Evolutionary conservation across 345 rosid genomes (phyloP), one percentile per base, ranked within the genome.

Genomic region (Erucastrum elatum): DNA sequence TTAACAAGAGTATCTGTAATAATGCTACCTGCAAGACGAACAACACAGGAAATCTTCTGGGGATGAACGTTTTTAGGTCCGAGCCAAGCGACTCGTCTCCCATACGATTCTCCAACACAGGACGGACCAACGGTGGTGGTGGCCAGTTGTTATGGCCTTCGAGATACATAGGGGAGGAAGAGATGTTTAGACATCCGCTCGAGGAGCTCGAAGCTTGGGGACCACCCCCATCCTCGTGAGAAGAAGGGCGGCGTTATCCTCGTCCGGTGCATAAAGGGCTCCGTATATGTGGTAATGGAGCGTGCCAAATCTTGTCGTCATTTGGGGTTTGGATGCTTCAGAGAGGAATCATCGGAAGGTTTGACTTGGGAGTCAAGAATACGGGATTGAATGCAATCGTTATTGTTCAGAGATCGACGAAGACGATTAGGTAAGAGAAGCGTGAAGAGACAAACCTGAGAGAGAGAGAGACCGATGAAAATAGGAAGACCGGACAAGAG

Each of bases 181-280:
- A 95, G 78, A 73, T 90, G 86, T 64, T 84, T 75, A 33, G 87
- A 86, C 89, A 92, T 81, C 63, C 88, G 89, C 86, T 95, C 97
- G 67, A 95, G 83, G 65, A 94, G 83, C 34, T 86, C 94, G 16
- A 94, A 94, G 98, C 86, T 92, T 89, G 4, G 88, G 88, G 74
- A 25, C 98, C 97, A 58, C 98, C 99, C n/a, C n/a, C 99, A 95
- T 8, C 99, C 99, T 63, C 90, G 80, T 0, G 98, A 92, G 82
- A 95, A 95, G 75, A 95, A 92, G 4, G 89, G 99, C 2, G 94
- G 87, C 77, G 88, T 84, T 10, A 95, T 75, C 85, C 86, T 90
- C 44, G 89, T 85, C 71, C 96, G 82, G 82, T 94, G 94, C 95
- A 92, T 82, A 2, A 74, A 94, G 85, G 66, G 97, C 98, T 71